These are phyloP conservation scores for Parascedosporium putredinis DNA, from an alignment of 2,329 filamentous ascomycete species.

Conservation along the genomic window DNA sequence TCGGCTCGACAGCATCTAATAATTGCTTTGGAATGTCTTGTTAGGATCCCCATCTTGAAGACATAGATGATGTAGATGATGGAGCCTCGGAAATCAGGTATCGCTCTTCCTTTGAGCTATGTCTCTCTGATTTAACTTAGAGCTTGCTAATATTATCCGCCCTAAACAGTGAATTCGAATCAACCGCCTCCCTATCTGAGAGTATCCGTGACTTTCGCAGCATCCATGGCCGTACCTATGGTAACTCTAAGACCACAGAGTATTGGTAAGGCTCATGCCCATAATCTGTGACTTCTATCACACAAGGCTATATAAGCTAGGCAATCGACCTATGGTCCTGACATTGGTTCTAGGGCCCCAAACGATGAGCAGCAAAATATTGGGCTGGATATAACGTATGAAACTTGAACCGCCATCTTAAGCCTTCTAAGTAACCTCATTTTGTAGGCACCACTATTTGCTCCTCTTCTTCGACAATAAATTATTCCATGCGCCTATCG, in stretches of 20 bases:
- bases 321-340: neutral
- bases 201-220: conserved; percentile 20
- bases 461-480: conserved; percentile 5
- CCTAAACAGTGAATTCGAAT: conserved; percentile 10
- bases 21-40: neutral
- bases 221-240: conserved; percentile 18
- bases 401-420: conserved; percentile 7
- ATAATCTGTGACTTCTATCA: neutral
- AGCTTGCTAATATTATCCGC: neutral
- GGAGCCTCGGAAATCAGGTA: neutral
- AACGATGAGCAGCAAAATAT: conserved; percentile 12
- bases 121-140: too few relatives aligned
- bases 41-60: neutral
- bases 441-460: conserved; percentile 15
- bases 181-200: conserved; percentile 21
- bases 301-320: too few relatives aligned
- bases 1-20: neutral
- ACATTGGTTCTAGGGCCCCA: conserved; percentile 9
- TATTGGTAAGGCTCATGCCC: conserved; percentile 14
- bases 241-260: conserved; percentile 16
- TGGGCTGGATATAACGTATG: conserved; percentile 14
- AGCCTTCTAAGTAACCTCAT: conserved; percentile 14
- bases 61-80: neutral
- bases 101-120: neutral
- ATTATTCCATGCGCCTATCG: conserved; percentile 2